Conservation (phyloP, 1,284 basidiomycete genomes). For the Irpex sp. region DNA sequence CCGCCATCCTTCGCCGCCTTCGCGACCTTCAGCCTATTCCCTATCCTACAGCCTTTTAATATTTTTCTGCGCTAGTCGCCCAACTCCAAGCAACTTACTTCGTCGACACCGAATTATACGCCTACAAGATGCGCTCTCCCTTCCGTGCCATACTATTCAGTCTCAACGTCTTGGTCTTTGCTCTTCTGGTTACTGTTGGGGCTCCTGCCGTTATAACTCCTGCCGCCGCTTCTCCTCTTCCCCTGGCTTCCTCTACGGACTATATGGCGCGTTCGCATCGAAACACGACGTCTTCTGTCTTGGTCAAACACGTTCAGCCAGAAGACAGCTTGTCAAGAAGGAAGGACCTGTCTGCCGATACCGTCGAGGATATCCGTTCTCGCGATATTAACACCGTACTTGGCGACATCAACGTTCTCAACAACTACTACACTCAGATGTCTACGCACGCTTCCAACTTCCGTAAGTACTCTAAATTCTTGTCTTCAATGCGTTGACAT, state of each 20-base stretch:
- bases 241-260: constrained; percentile 22
- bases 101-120: constrained; percentile 7
- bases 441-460: constrained; percentile 22
- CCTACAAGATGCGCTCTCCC: constrained; percentile 33
- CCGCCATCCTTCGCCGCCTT: constrained; percentile 13
- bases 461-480: constrained; percentile 18
- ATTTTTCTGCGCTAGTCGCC: constrained; percentile 25
- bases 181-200: constrained; percentile 28
- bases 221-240: constrained; percentile 24
- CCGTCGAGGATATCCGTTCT: not conserved
- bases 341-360: not conserved
- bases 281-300: constrained; percentile 7
- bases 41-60: constrained; percentile 18
- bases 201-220: constrained; percentile 14
- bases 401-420: constrained; percentile 23
- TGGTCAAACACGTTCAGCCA: not conserved
- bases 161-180: constrained; percentile 36
- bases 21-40: constrained; percentile 13
- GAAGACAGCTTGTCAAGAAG: not conserved
- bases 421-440: constrained; percentile 21
- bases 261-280: constrained; percentile 9
- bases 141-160: constrained; percentile 33
- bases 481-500: not conserved
- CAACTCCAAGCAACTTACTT: not conserved
- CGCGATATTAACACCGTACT: constrained; percentile 18